Evolutionary conservation across 495 filamentous ascomycete genomes (phyloP), one percentile per base, ranked within the genome.

Genomic region (Penicillium arizonense): DNA sequence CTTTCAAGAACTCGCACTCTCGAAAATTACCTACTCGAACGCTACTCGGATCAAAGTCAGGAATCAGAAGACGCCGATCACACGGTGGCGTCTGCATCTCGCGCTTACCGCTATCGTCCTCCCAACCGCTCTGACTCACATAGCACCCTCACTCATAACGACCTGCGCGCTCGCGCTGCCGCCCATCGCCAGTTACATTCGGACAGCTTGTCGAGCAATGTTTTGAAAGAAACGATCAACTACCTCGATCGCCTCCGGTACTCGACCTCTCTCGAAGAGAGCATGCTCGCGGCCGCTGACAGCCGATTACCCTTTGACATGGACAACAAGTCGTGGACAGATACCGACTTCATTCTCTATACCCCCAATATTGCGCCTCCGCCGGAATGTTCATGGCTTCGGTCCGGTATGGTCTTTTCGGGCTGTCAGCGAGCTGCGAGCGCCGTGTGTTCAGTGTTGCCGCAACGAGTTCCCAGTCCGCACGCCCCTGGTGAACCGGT

Each of bases 281-380:
- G 79, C 51, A 63, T 84, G 20, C 73, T 67, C 13, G 74, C 74
- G 5, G 83, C 82, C 10, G 54, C 77, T 42, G 59, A 76, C 61
- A 62, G 78, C 65, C 68, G 78, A 40, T 75, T 81, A n/a, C 30
- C 48, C 55, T 73, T 80, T 47, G 67, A 69, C 42, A 44, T 68
- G 12, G 74, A 74, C 23, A 64, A 69, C 36, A 70, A 75, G 9
- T 56, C 71, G 14, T 74, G 76, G 52, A 71, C 79, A 38, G 72
- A 79, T 53, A 75, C 78, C 21, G 86, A 90, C 57, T 83, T 88
- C 45, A 72, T 90, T 11, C 65, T 87, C 4, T 80, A 88, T 50
- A 81, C 78, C 12, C 58, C 64, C 9, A 73, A 65, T 28, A 73
- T 89, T 13, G 67, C 74, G 18, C 78, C 79, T 5, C 80, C 82